Evolutionary conservation across 2,329 filamentous ascomycete species (phyloP).

Genomic region (Myotisia sp.): DNA sequence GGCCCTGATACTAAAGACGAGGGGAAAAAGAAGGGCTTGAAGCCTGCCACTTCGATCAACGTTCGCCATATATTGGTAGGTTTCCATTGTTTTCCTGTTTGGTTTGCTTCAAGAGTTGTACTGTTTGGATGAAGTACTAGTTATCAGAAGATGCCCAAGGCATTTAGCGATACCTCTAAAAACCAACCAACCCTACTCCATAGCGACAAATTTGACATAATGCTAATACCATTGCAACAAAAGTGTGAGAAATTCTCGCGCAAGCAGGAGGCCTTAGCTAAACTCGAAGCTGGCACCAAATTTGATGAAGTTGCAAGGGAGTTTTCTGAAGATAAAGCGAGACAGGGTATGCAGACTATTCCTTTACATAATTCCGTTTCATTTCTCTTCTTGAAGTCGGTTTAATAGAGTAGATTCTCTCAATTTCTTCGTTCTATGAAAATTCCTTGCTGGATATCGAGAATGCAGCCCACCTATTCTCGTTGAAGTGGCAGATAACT

Average conservation of each 20-base stretch:
- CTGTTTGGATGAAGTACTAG: no score
- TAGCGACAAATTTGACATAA: background rate
- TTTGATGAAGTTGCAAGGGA: conserved; percentile 53
- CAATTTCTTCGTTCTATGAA: no score
- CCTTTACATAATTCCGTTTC: conserved; percentile 3
- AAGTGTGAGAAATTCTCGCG: conserved; percentile 50
- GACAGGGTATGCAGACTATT: conserved; percentile 38
- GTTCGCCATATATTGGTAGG: conserved; percentile 48
- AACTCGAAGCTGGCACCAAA: conserved; percentile 44
- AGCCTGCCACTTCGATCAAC: conserved; percentile 50
- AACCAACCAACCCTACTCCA: background rate
- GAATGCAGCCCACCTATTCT: no score
- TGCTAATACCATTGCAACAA: background rate
- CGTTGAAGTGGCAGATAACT: no score
- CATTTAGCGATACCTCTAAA: background rate
- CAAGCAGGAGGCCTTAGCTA: conserved; percentile 50
- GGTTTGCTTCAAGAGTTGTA: no score
- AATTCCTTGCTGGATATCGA: no score
- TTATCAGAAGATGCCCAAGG: background rate
- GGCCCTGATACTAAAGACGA: conserved; percentile 19
- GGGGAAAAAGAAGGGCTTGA: conserved; percentile 32
- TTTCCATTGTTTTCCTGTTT: no score
- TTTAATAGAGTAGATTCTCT: background rate
- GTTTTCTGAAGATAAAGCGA: conserved; percentile 51
- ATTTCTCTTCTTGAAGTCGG: background rate